Evolutionary conservation across 1,139 yeast species (phyloP), one percentile per base, ranked within the genome.

Genomic region (Barnettozyma hawaiiensis): DNA sequence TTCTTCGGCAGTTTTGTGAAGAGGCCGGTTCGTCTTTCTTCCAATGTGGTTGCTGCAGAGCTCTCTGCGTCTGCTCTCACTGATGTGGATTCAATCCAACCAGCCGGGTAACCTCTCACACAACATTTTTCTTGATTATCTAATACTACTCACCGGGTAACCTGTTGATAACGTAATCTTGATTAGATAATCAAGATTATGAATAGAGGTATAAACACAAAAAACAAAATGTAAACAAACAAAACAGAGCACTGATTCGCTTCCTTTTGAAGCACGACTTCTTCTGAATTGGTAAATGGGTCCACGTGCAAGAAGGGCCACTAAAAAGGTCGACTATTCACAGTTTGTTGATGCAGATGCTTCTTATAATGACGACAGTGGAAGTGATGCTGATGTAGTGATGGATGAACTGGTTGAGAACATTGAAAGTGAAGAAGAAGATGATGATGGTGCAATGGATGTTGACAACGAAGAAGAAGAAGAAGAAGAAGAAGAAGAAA

Each of bases 381-480:
- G 46, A 4, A 53, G 44, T 2, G 50, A 48, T 23, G 47, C 29
- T 18, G 52, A 49, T 35, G 57, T 50, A 9, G 41, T 36, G n/a
- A 46, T 44, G 37, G 49, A 38, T 36, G 43, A 47, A 16, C 37
- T 38, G 21, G 48, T 22, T 9, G 41, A 16, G 14, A 26, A 37
- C 16, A 32, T 32, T 16, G 41, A 29, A 11, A 34, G 35, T 16
- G 44, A 39, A 1, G 42, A 41, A 7, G 41, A 29, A 10, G 37
- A 34, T 16, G 44, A 40, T 2, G 40, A 41, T 12, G 48, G 38
- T n/a, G 39, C 19, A 43, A 42, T 7, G 41, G 24, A 18, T 36
- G 33, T 9, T 24, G 40, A 34, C 28, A 40, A 29, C 26, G 23
- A 29, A 27, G 44, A 39, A 3, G 44, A 39, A 7, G 37, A 37